Evolutionary conservation across 2,329 filamentous ascomycete genomes (phyloP), one percentile per base, ranked within the genome.

Genomic region (Clarireedia hainanense): DNA sequence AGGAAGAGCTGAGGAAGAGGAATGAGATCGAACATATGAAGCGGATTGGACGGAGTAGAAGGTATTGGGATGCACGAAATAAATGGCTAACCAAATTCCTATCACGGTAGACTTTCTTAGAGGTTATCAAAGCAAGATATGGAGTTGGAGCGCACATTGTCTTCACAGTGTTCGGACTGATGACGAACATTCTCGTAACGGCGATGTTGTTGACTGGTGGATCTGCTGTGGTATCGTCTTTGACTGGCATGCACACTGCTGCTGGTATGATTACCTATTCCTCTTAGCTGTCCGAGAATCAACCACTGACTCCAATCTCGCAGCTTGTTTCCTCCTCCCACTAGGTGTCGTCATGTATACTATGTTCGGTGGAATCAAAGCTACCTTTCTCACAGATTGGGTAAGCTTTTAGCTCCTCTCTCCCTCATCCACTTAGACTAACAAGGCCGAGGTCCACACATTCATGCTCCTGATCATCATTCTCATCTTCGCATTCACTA

Each of bases 201-300:
- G 84, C 90, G 49, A 95, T 95, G 90, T 74, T 96, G 50, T 80
- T 96, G 59, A 90, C 90, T 17, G 91, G 91, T 58, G 91, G 90
- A 43, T 83, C 84, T 10, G 87, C 88, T 5, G 91, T 92, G 0
- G 80, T 88, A 61, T 80, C 74, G 42, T 79, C 84, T 10, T 73
- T 91, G 50, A 90, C 86, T 1, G 88, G 88, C 30, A 84, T 91
- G 69, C 80, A 81, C 34, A 90, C 87, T 14, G 84, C 86, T 9
- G 91, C 91, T 1, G 91, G 55, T 57, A 53, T 47, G 40, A 9
- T n/a, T 48, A 36, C 17, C 14, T 26, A 4, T 23, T 15, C 43
- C 4, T 47, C 14, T 47, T 7, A 42, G 17, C 17, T 26, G 24
- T 14, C 7, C 26, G 17, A 36, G 4, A 7, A 15, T 43, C 12